phyloP scores from a whole-genome alignment of 306 rosid species.

The Vicia sativa region DNA sequence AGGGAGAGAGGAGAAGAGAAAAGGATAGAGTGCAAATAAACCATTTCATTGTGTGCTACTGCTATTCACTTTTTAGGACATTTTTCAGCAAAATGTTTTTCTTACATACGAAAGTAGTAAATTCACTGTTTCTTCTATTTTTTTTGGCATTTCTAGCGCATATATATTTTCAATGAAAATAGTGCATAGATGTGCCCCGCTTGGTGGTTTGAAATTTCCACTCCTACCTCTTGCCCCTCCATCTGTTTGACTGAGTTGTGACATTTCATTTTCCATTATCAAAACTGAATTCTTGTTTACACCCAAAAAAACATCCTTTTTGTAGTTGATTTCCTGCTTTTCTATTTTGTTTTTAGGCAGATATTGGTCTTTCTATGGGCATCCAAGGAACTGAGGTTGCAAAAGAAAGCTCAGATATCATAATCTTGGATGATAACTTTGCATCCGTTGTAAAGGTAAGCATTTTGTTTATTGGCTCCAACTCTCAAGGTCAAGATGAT shows the following conservation, averaged over 20 bases:
- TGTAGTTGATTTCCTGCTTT: slow-evolving; percentile 46
- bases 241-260: slow-evolving; percentile 32
- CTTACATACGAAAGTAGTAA: slow-evolving; percentile 17
- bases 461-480: slow-evolving; percentile 25
- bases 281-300: slow-evolving; percentile 9
- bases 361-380: slow-evolving; percentile 99
- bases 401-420: slow-evolving; percentile 96
- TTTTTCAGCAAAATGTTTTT: neutral
- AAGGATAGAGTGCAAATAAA: slow-evolving; percentile 11
- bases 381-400: slow-evolving; percentile 99
- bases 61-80: slow-evolving; percentile 11
- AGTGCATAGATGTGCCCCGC: slow-evolving; percentile 15
- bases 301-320: slow-evolving; percentile 20
- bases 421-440: slow-evolving; percentile 92
- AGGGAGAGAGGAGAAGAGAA: neutral
- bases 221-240: slow-evolving; percentile 2
- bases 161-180: slow-evolving; percentile 22
- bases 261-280: slow-evolving; percentile 17
- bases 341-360: slow-evolving; percentile 80
- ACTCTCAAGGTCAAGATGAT: slow-evolving; percentile 31
- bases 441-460: slow-evolving; percentile 93
- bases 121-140: slow-evolving; percentile 11
- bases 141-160: slow-evolving; percentile 16
- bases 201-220: slow-evolving; percentile 28
- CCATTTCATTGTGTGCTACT: slow-evolving; percentile 20